Percentiles rank a stretch among this genome's conserved stretches.
phyloP scores from a whole-genome alignment of 208 protist species.

The Acanthamoeba culbertsoni region DNA sequence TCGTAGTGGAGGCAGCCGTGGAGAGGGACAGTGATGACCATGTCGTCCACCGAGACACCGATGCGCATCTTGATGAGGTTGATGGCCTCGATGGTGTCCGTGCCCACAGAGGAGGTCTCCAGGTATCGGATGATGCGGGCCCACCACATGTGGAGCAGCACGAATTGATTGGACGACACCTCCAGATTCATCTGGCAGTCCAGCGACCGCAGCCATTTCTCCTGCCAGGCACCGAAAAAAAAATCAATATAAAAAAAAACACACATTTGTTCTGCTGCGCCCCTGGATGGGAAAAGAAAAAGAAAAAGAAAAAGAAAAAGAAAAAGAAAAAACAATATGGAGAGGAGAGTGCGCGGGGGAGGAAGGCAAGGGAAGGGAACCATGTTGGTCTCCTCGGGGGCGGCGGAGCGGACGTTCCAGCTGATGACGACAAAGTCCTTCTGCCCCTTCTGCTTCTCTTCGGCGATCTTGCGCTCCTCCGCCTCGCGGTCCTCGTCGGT shows the following conservation, averaged over 20 bases:
- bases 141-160: conserved; percentile 31
- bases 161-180: background rate
- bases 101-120: conserved; percentile 11
- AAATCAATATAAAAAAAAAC: background rate
- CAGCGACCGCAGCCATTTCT: background rate
- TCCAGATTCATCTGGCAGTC: conserved; percentile 7
- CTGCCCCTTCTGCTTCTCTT: background rate
- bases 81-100: conserved; percentile 25
- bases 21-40: conserved; percentile 30
- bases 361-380: background rate
- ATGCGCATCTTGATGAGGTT: conserved; percentile 51
- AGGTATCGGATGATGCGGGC: conserved; percentile 39
- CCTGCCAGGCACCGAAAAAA: background rate
- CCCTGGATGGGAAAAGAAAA: too few species aligned
- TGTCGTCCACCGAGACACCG: background rate
- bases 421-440: background rate
- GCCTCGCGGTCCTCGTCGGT: background rate
- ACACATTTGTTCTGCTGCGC: too few species aligned
- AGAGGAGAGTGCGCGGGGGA: background rate
- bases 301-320: too few species aligned
- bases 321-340: too few species aligned
- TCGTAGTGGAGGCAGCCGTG: conserved; percentile 9
- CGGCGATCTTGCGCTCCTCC: background rate
- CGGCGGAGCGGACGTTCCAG: background rate
- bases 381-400: conserved; percentile 36